phyloP scores from a whole-genome alignment of 345 rosid species.

The Rhodamnia rubescens region DNA sequence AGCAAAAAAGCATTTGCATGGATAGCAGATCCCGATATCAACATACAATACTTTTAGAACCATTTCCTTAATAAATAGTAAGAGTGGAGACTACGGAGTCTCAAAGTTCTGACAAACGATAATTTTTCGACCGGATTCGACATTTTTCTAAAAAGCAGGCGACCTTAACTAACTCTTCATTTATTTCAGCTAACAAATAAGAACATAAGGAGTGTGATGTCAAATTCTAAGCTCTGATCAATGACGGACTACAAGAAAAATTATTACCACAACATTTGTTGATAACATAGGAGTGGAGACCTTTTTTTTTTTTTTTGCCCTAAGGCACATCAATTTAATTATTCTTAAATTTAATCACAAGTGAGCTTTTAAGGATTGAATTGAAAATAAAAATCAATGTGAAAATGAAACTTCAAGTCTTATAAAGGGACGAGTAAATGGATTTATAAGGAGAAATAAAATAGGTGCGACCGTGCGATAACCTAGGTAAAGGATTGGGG shows the following conservation, averaged over 20 bases:
- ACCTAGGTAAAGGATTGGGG: too few relatives aligned
- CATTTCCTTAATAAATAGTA: not conserved
- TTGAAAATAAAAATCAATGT: not conserved
- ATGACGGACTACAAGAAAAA: not conserved
- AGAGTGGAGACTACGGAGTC: not conserved
- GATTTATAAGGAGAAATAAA: too few relatives aligned
- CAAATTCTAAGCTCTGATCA: not conserved
- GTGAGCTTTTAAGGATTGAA: not conserved
- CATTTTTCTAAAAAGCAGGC: not conserved
- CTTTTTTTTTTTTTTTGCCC: not conserved
- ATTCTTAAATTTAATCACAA: not conserved
- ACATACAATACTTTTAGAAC: not conserved
- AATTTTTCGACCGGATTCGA: too few relatives aligned
- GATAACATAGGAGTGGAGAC: not conserved
- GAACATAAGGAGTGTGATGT: not conserved
- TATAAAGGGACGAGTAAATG: not conserved
- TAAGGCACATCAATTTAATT: not conserved
- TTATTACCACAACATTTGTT: not conserved
- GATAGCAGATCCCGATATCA: not conserved
- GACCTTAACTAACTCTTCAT: not conserved
- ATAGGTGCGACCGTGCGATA: too few relatives aligned
- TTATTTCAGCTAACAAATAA: not conserved
- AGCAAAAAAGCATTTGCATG: slow-evolving; percentile 1
- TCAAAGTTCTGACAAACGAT: not conserved
- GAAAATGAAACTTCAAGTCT: not conserved